These are phyloP conservation scores for Cicer cuneatum DNA, from an alignment of 306 rosid species.

Conservation along the genomic window DNA sequence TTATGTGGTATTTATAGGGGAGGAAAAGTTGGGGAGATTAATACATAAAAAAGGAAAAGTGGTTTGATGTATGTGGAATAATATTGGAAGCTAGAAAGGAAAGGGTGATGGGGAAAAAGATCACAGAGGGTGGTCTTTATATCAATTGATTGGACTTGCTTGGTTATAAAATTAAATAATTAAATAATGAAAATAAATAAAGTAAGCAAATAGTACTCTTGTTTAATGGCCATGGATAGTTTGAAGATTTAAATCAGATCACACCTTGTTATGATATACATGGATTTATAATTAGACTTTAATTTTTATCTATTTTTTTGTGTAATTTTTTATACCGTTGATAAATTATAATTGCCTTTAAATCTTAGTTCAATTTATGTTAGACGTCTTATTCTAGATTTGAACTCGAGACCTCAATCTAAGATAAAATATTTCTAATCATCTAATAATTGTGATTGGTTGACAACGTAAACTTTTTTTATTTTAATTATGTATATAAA, in stretches of 20 bases:
- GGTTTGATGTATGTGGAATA: constrained; percentile 42
- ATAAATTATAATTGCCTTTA: too few species aligned
- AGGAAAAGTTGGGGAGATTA: too few species aligned
- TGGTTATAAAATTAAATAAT: constrained; percentile 21
- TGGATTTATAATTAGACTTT: too few species aligned
- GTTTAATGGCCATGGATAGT: constrained; percentile 10
- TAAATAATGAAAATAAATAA: not conserved
- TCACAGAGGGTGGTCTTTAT: constrained; percentile 49
- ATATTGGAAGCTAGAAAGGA: constrained; percentile 41
- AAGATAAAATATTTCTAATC: too few species aligned
- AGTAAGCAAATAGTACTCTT: constrained; percentile 1
- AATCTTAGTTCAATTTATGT: too few species aligned
- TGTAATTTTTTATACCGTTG: too few species aligned
- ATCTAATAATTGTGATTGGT: too few species aligned
- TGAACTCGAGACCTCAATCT: too few species aligned
- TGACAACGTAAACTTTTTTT: too few species aligned
- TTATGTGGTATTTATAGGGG: not conserved
- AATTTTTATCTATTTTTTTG: too few species aligned
- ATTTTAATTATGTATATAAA: too few species aligned
- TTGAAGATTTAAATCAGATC: constrained; percentile 17
- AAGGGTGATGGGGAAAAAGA: constrained; percentile 41
- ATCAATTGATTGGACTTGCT: constrained; percentile 29
- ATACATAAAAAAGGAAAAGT: constrained; percentile 27
- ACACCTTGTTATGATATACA: not conserved
- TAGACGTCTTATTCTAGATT: too few species aligned